Evolutionary conservation across 169 alveolate genomes (phyloP).

Genomic region (Eimeria sp.): DNA sequence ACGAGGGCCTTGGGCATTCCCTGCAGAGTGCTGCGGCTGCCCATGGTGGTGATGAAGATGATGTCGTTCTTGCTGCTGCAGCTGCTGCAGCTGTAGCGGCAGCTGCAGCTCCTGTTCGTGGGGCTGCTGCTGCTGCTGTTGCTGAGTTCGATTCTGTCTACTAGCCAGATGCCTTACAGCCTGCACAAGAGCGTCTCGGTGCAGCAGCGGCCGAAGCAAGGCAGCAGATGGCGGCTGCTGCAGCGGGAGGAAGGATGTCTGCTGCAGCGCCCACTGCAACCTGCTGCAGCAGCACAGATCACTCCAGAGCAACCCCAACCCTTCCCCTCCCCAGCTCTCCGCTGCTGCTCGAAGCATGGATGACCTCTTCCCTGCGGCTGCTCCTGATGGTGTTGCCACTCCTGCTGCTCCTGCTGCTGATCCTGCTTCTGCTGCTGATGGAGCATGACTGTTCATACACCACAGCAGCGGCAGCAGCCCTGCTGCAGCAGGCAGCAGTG

Average conservation of each 20-base stretch:
- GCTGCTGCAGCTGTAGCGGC: slow-evolving; percentile 10
- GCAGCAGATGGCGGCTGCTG: slow-evolving; percentile 76
- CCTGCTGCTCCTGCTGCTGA: slow-evolving; percentile 30
- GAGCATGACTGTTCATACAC: not conserved
- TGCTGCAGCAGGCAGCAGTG: slow-evolving; percentile 79
- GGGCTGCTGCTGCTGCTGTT: slow-evolving; percentile 16
- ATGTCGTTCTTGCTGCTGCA: not conserved
- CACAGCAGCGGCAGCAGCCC: slow-evolving; percentile 77
- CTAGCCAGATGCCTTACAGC: slow-evolving; percentile 25
- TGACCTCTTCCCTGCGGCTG: slow-evolving; percentile 3
- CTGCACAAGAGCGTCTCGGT: slow-evolving; percentile 17
- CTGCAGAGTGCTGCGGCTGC: not conserved
- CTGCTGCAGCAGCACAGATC: slow-evolving; percentile 74
- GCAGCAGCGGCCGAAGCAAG: slow-evolving; percentile 51
- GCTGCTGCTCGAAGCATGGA: slow-evolving; percentile 50
- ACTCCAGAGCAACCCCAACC: slow-evolving; percentile 65
- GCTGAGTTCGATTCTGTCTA: slow-evolving; percentile 30
- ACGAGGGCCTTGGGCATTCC: not conserved
- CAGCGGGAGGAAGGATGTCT: slow-evolving; percentile 77
- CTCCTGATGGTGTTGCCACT: slow-evolving; percentile 7
- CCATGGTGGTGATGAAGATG: not conserved
- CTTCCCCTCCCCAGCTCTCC: slow-evolving; percentile 57
- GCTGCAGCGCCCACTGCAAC: slow-evolving; percentile 77
- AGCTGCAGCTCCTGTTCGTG: not conserved
- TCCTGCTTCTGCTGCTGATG: slow-evolving; percentile 56